Conservation (phyloP, 2,329 filamentous ascomycete genomes). For the Fusarium sp. region DNA sequence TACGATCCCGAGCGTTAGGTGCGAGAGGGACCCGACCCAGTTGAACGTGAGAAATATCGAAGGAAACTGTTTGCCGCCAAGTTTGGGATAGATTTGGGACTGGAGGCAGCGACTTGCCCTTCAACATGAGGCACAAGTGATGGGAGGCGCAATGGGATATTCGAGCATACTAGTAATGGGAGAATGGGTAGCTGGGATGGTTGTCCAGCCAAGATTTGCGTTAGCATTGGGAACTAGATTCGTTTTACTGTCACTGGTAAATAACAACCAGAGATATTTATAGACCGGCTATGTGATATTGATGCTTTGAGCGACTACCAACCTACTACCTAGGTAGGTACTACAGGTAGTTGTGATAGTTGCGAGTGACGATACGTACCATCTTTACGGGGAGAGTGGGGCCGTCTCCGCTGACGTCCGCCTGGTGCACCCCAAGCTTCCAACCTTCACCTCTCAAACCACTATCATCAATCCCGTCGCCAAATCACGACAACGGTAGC, state of each 20-base stretch:
- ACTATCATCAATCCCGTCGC: slow-evolving; percentile 3
- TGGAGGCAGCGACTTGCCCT: slow-evolving; percentile 7
- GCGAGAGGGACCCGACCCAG: slow-evolving; percentile 23
- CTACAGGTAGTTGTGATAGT: neutral
- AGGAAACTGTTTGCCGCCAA: slow-evolving; percentile 30
- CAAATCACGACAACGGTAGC: slow-evolving; percentile 22
- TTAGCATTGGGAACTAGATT: no score
- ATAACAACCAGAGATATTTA: no score
- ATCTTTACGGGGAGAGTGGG: slow-evolving; percentile 33
- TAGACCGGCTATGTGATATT: no score
- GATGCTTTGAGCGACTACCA: no score
- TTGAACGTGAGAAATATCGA: slow-evolving; percentile 17
- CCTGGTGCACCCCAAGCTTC: slow-evolving; percentile 37
- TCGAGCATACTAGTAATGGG: neutral
- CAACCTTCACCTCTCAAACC: slow-evolving; percentile 38
- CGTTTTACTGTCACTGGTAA: no score
- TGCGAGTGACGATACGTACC: slow-evolving; percentile 20
- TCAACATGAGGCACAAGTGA: neutral
- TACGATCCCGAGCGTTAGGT: slow-evolving; percentile 65
- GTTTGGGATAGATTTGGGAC: slow-evolving; percentile 36
- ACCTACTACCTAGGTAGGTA: no score
- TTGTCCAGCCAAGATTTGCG: no score
- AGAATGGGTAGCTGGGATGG: neutral
- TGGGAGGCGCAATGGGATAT: neutral
- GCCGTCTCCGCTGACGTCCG: slow-evolving; percentile 41